Evolutionary conservation across 306 rosid species (phyloP).

Genomic region (Vicia villosa): DNA sequence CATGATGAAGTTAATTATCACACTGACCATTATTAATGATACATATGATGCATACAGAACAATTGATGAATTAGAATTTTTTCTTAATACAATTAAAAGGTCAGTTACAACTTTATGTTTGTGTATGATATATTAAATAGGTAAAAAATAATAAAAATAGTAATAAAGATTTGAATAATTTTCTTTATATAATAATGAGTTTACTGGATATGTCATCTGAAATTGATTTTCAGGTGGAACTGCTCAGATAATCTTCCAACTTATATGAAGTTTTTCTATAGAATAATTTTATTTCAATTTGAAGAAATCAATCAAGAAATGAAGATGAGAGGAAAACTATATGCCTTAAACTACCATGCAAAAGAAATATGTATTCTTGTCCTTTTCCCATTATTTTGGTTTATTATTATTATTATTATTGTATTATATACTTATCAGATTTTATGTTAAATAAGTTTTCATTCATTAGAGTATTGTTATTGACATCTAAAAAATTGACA

Average conservation of each 20-base stretch:
- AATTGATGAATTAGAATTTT: not conserved
- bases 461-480: no score
- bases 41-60: not conserved
- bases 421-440: no score
- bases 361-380: not conserved
- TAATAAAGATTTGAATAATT: no score
- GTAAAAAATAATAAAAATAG: no score
- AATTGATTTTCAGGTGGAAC: not conserved
- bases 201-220: no score
- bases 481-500: no score
- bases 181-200: no score
- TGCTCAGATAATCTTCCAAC: not conserved
- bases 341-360: not conserved
- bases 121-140: no score
- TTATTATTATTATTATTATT: no score
- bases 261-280: not conserved
- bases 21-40: not conserved
- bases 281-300: not conserved
- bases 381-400: not conserved
- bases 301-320: conserved; percentile 20
- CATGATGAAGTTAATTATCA: not conserved
- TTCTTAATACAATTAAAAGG: not conserved
- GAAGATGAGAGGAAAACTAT: conserved; percentile 25
- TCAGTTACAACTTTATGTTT: not conserved
- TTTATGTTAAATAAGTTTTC: no score